phyloP scores from a whole-genome alignment of 441 rosid genomes.

The Daphne laureola region DNA sequence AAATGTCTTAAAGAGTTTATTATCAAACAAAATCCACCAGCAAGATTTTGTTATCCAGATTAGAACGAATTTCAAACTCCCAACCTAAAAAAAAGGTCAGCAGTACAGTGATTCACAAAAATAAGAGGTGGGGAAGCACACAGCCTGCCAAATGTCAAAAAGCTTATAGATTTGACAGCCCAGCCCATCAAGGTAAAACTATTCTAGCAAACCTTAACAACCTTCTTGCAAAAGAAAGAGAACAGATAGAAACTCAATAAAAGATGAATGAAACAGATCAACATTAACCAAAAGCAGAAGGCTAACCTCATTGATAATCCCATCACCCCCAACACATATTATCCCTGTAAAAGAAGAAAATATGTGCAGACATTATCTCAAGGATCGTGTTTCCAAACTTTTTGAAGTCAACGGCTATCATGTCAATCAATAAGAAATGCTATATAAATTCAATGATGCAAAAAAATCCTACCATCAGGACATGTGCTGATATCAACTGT shows the following conservation, averaged over 20 bases:
- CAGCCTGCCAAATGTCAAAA: neutral
- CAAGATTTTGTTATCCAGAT: no score
- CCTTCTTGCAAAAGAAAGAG: neutral
- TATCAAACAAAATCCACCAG: no score
- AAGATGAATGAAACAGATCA: neutral
- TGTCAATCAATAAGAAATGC: constrained; percentile 7
- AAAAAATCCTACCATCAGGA: constrained; percentile 60
- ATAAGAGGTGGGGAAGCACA: constrained; percentile 7
- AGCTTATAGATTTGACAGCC: neutral
- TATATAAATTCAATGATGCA: constrained; percentile 11
- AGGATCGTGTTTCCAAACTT: neutral
- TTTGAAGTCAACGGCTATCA: neutral
- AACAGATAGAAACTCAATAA: neutral
- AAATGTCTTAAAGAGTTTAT: no score
- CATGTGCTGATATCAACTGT: constrained; percentile 73
- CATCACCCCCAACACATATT: constrained; percentile 91
- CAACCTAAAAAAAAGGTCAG: no score
- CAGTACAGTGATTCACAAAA: neutral
- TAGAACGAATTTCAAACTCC: no score
- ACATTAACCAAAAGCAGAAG: constrained; percentile 5
- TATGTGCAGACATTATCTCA: constrained; percentile 6
- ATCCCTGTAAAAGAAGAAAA: constrained; percentile 48
- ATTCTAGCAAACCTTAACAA: neutral
- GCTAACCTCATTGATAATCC: constrained; percentile 88
- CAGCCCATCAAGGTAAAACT: no score